A percentile compares a stretch with the other conserved stretches of the same genome.
These are phyloP conservation scores for Macadamia integrifolia DNA, from an alignment of 164 flowering plant genomes.

Conservation along the genomic window DNA sequence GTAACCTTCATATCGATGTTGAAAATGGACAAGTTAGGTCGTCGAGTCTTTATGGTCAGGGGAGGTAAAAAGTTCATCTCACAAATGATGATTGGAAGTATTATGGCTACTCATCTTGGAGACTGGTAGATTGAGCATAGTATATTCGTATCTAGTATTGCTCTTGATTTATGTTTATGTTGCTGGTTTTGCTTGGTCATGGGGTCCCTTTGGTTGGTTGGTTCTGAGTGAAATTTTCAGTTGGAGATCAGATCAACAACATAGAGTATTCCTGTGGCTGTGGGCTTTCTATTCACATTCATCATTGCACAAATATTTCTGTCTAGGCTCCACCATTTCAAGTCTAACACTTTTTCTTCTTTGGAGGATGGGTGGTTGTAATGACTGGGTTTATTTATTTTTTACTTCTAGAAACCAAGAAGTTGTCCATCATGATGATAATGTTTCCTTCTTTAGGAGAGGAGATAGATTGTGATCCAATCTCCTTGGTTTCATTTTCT, in stretches of 20 bases:
- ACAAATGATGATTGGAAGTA: constrained; percentile 21
- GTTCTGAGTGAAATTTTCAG: constrained; percentile 28
- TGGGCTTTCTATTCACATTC: constrained; percentile 6
- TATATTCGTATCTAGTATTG: constrained; percentile 21
- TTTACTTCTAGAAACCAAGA: constrained; percentile 26
- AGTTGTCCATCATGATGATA: constrained; percentile 2
- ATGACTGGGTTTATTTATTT: constrained; percentile 26
- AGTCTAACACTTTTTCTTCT: background rate
- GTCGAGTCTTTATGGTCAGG: constrained; percentile 23
- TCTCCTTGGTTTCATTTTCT: no score
- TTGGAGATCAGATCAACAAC: constrained; percentile 26
- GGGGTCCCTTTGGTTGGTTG: constrained; percentile 32
- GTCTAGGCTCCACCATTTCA: constrained; percentile 5
- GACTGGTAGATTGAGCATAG: constrained; percentile 26
- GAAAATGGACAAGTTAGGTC: constrained; percentile 29
- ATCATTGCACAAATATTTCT: constrained; percentile 22
- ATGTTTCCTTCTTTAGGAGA: no score
- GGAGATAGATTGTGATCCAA: no score
- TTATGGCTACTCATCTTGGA: constrained; percentile 23
- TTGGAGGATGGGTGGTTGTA: background rate
- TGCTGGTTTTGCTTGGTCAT: constrained; percentile 35
- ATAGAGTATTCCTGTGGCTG: constrained; percentile 4
- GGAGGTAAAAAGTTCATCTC: constrained; percentile 37
- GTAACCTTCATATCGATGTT: constrained; percentile 37
- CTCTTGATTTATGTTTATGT: constrained; percentile 28